A percentile compares a stretch with the other conserved stretches of the same genome.
Evolutionary conservation across 78 protist species (phyloP).

Genomic region (Chrysochromulina tobinii): DNA sequence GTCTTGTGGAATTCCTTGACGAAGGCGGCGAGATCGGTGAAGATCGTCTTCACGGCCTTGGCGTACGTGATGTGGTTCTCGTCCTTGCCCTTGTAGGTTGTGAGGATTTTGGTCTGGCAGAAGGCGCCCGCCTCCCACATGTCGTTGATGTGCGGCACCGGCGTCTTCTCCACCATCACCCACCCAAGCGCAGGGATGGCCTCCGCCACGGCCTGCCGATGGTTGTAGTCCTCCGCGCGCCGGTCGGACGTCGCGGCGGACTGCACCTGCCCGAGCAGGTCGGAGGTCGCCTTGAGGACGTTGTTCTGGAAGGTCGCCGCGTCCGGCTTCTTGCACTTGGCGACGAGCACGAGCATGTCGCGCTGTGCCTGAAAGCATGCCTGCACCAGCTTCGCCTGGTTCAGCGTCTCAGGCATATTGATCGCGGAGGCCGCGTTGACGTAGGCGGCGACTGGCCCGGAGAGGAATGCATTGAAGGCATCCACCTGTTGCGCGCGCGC

Average conservation of each 20-base stretch:
- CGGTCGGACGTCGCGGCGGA: conserved; percentile 14
- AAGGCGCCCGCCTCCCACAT: not conserved
- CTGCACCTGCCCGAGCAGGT: not conserved
- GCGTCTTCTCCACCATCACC: conserved; percentile 40
- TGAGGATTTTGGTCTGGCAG: not conserved
- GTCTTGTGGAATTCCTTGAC: not conserved
- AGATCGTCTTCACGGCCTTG: no score
- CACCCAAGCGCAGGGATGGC: conserved; percentile 60
- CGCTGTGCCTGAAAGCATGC: not conserved
- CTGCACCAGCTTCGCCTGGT: not conserved
- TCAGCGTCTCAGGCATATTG: not conserved
- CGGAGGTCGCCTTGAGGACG: not conserved
- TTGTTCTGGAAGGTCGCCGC: not conserved
- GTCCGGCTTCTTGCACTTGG: not conserved
- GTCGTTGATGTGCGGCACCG: conserved; percentile 1
- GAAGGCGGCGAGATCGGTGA: not conserved
- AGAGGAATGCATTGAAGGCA: not conserved
- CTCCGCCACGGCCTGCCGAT: conserved; percentile 46
- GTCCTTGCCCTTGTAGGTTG: not conserved
- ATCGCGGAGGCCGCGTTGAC: not conserved
- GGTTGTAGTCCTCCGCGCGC: conserved; percentile 12
- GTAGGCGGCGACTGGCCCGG: not conserved
- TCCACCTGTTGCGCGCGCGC: not conserved
- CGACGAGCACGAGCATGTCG: not conserved
- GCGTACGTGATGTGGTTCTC: not conserved